These are phyloP conservation scores for Leccinum subgranulosum DNA, from an alignment of 768 basidiomycete species.

Conservation along the genomic window DNA sequence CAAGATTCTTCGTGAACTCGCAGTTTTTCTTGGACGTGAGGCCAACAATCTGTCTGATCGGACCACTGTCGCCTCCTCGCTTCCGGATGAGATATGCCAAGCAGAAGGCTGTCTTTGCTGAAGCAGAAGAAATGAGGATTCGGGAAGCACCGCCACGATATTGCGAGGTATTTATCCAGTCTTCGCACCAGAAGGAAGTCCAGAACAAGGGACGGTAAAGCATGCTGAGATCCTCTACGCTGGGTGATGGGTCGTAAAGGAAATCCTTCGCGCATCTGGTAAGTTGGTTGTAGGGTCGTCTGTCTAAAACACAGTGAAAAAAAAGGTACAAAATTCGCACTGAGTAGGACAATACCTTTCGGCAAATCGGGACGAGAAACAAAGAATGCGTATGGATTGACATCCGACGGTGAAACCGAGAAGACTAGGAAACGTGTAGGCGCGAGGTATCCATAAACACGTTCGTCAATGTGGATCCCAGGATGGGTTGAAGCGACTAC, in stretches of 20 bases:
- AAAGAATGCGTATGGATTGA: conserved; percentile 52
- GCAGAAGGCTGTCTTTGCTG: conserved; percentile 70
- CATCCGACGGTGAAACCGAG: conserved; percentile 46
- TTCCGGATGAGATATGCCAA: conserved; percentile 58
- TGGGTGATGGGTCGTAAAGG: conserved; percentile 46
- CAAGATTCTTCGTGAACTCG: conserved; percentile 50
- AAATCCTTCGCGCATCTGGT: conserved; percentile 56
- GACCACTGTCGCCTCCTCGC: conserved; percentile 26
- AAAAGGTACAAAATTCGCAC: neutral
- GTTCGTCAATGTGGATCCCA: conserved; percentile 50
- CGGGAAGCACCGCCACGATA: conserved; percentile 48
- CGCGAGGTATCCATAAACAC: conserved; percentile 61
- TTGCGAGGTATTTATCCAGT: conserved; percentile 53
- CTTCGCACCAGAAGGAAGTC: conserved; percentile 75
- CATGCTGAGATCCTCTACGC: conserved; percentile 63
- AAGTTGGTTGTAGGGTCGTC: conserved; percentile 67
- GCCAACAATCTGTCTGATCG: conserved; percentile 45
- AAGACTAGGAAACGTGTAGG: conserved; percentile 56
- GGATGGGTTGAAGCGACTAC: conserved; percentile 48
- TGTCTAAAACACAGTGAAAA: conserved; percentile 38
- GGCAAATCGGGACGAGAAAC: conserved; percentile 63
- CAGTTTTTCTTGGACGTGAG: conserved; percentile 57
- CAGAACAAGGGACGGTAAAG: conserved; percentile 71
- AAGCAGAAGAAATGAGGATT: conserved; percentile 66
- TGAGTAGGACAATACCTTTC: conserved; percentile 36